A percentile compares a stretch with the other conserved stretches of the same genome.
Evolutionary conservation across 2,329 filamentous ascomycete genomes (phyloP).

Genomic region (Dactylonectria macrodidyma): DNA sequence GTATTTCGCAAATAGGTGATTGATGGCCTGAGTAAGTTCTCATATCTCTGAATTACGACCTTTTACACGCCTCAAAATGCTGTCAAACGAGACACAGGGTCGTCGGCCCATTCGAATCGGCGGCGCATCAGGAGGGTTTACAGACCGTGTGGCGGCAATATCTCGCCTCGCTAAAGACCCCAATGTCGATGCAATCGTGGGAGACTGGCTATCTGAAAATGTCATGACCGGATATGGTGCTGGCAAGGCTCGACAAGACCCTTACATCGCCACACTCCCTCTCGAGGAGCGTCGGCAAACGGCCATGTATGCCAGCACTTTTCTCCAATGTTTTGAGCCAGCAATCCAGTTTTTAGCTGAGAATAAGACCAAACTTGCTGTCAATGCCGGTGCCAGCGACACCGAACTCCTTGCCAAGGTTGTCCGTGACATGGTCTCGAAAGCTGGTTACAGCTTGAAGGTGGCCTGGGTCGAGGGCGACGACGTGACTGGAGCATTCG

Average conservation of each 20-base stretch:
- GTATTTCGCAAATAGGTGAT: neutral
- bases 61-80: slow-evolving; percentile 6
- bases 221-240: slow-evolving; percentile 61
- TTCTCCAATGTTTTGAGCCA: slow-evolving; percentile 46
- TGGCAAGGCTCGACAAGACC: slow-evolving; percentile 36
- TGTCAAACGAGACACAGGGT: neutral
- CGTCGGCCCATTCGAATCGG: slow-evolving; percentile 47
- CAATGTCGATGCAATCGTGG: slow-evolving; percentile 30
- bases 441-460: slow-evolving; percentile 60
- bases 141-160: slow-evolving; percentile 51
- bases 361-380: slow-evolving; percentile 52
- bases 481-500: slow-evolving; percentile 52
- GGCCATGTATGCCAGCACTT: slow-evolving; percentile 51
- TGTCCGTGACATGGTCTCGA: slow-evolving; percentile 69
- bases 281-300: slow-evolving; percentile 25
- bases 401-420: slow-evolving; percentile 59
- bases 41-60: neutral
- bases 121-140: slow-evolving; percentile 50
- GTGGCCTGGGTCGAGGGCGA: slow-evolving; percentile 59
- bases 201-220: slow-evolving; percentile 54
- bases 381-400: slow-evolving; percentile 56
- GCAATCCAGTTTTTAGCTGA: slow-evolving; percentile 50
- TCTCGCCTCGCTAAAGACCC: slow-evolving; percentile 39
- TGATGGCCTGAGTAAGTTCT: neutral
- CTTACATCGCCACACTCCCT: slow-evolving; percentile 30